Percentiles rank a stretch among this genome's conserved stretches.
Evolutionary conservation across 2,329 filamentous ascomycete genomes (phyloP).

Genomic region (Cladophialophora chaetospira): DNA sequence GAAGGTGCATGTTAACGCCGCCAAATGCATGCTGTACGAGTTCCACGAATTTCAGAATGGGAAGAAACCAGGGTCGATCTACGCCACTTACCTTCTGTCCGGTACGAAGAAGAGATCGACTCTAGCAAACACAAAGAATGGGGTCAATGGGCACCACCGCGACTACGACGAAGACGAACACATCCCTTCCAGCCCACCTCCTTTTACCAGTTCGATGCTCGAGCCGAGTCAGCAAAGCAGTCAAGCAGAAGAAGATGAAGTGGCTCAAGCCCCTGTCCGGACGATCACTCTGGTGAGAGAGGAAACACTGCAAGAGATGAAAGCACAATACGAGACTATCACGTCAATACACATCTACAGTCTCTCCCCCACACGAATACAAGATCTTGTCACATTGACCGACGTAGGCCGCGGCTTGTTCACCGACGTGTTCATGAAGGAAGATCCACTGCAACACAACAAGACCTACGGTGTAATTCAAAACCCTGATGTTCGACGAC

Average conservation of each 20-base stretch:
- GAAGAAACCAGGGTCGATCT: slow-evolving; percentile 71
- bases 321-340: slow-evolving; percentile 70
- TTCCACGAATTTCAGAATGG: slow-evolving; percentile 78
- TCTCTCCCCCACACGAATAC: slow-evolving; percentile 69
- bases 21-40: slow-evolving; percentile 89
- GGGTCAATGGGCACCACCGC: slow-evolving; percentile 36
- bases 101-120: slow-evolving; percentile 60
- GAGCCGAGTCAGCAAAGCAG: slow-evolving; percentile 49
- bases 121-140: slow-evolving; percentile 17
- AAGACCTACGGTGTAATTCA: slow-evolving; percentile 72
- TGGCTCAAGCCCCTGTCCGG: slow-evolving; percentile 56
- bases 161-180: slow-evolving; percentile 65
- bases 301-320: slow-evolving; percentile 69
- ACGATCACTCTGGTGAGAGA: slow-evolving; percentile 71
- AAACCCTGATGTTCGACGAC: slow-evolving; percentile 66
- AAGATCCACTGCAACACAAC: slow-evolving; percentile 62
- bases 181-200: slow-evolving; percentile 61
- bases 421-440: slow-evolving; percentile 53
- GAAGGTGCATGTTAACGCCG: slow-evolving; percentile 79
- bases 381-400: slow-evolving; percentile 71
- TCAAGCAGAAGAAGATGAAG: slow-evolving; percentile 57
- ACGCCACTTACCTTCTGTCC: slow-evolving; percentile 88
- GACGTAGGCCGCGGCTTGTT: slow-evolving; percentile 68
- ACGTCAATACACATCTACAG: slow-evolving; percentile 86
- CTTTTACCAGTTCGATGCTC: slow-evolving; percentile 56